Conservation (phyloP, 2,329 filamentous ascomycete genomes). For the Aspergillus candidus region DNA sequence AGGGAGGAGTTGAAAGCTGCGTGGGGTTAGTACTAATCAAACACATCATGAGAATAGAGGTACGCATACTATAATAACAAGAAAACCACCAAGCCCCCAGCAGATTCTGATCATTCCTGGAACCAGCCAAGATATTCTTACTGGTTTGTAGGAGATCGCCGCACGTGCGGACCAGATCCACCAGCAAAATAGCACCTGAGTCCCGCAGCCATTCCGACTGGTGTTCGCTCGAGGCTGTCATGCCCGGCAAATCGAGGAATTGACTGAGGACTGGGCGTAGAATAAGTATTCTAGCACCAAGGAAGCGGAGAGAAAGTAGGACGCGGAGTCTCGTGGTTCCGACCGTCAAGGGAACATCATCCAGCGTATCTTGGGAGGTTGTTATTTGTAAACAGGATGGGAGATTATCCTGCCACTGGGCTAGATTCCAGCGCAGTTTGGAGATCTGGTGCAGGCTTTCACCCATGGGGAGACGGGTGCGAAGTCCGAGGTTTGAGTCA, state of each 20-base stretch:
- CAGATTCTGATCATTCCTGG: slow-evolving; percentile 6
- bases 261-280: slow-evolving; percentile 3
- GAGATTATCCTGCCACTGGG: slow-evolving; percentile 9
- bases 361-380: neutral
- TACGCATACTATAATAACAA: slow-evolving; percentile 9
- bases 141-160: slow-evolving; percentile 7
- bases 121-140: slow-evolving; percentile 6
- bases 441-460: slow-evolving; percentile 5
- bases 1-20: neutral
- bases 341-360: slow-evolving; percentile 3
- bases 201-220: too few species aligned
- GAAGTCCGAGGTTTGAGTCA: neutral
- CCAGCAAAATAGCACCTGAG: slow-evolving; percentile 2
- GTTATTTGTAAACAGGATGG: slow-evolving; percentile 3
- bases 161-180: slow-evolving; percentile 6
- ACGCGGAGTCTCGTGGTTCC: slow-evolving; percentile 7
- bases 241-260: neutral
- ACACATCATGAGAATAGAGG: too few species aligned
- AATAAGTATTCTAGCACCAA: slow-evolving; percentile 5
- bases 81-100: slow-evolving; percentile 13
- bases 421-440: slow-evolving; percentile 7
- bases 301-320: slow-evolving; percentile 9
- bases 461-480: slow-evolving; percentile 1
- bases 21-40: too few species aligned
- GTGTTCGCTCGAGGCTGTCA: too few species aligned